Percentiles rank a stretch among this genome's conserved stretches.
phyloP scores from a whole-genome alignment of 1,284 basidiomycete species.

The Pisolithus thermaeus region DNA sequence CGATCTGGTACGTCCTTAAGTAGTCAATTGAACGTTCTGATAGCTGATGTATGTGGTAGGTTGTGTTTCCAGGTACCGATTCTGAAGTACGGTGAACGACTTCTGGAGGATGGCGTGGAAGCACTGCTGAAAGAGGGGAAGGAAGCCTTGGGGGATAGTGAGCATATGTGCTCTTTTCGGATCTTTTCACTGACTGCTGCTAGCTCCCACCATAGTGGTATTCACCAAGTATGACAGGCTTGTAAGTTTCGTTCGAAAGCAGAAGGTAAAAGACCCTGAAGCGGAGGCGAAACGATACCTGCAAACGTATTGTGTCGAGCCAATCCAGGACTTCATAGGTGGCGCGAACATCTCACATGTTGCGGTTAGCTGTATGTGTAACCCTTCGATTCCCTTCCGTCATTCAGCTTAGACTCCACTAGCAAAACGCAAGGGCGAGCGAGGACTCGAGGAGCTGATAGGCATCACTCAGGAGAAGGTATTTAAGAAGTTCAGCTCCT shows the following conservation, averaged over 20 bases:
- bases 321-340: background rate
- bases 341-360: background rate
- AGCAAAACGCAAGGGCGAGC: background rate
- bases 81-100: background rate
- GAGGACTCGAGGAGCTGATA: background rate
- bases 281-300: background rate
- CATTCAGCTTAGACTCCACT: background rate
- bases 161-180: background rate
- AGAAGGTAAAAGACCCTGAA: background rate
- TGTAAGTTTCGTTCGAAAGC: background rate
- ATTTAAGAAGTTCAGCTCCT: background rate
- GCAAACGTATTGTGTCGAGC: background rate
- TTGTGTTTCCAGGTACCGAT: slow-evolving; percentile 4
- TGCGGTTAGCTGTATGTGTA: background rate
- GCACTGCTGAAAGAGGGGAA: background rate
- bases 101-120: slow-evolving; percentile 1
- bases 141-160: background rate
- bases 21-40: background rate
- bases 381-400: background rate
- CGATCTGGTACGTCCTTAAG: slow-evolving; percentile 1
- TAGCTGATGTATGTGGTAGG: background rate
- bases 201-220: slow-evolving; percentile 1
- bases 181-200: background rate
- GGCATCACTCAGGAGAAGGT: background rate
- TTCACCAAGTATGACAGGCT: slow-evolving; percentile 2